These are phyloP conservation scores for Lepiota venenata DNA, from an alignment of 768 basidiomycete genomes.

Conservation along the genomic window DNA sequence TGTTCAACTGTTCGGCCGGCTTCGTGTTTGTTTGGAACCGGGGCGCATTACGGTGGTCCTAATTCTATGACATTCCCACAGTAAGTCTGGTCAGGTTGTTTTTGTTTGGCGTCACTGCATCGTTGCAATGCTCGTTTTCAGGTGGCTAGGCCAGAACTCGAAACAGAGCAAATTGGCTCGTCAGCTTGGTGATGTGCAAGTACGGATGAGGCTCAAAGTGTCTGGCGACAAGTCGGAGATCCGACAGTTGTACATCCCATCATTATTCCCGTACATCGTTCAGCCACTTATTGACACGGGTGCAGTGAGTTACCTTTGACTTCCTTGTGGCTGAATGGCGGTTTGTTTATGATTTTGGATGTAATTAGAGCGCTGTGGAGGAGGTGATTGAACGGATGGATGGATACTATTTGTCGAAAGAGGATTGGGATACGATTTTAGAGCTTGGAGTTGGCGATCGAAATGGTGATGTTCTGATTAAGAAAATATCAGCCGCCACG, in stretches of 20 bases:
- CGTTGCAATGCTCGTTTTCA: constrained; percentile 23
- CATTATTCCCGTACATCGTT: constrained; percentile 80
- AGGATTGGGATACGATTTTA: constrained; percentile 96
- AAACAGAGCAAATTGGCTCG: constrained; percentile 81
- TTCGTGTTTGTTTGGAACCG: constrained; percentile 73
- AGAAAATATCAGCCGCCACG: constrained; percentile 77
- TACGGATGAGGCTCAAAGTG: constrained; percentile 91
- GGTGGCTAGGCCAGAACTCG: constrained; percentile 98
- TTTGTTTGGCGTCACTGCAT: neutral
- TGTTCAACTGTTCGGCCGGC: constrained; percentile 89
- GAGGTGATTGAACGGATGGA: constrained; percentile 90
- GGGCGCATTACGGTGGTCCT: constrained; percentile 62
- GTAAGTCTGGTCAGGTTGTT: constrained; percentile 44
- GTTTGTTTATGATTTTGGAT: neutral
- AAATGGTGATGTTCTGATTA: constrained; percentile 70
- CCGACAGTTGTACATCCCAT: constrained; percentile 86
- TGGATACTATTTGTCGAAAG: constrained; percentile 87
- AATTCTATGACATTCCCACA: constrained; percentile 77
- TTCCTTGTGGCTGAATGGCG: neutral
- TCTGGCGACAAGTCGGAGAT: constrained; percentile 91
- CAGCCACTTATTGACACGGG: constrained; percentile 74
- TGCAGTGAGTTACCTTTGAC: constrained; percentile 52
- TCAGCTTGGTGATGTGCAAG: constrained; percentile 86
- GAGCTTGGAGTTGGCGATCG: constrained; percentile 88
- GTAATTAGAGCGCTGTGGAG: constrained; percentile 65